Conservation (phyloP, 2,329 filamentous ascomycete genomes). For the Myriosclerotinia duriaeana region DNA sequence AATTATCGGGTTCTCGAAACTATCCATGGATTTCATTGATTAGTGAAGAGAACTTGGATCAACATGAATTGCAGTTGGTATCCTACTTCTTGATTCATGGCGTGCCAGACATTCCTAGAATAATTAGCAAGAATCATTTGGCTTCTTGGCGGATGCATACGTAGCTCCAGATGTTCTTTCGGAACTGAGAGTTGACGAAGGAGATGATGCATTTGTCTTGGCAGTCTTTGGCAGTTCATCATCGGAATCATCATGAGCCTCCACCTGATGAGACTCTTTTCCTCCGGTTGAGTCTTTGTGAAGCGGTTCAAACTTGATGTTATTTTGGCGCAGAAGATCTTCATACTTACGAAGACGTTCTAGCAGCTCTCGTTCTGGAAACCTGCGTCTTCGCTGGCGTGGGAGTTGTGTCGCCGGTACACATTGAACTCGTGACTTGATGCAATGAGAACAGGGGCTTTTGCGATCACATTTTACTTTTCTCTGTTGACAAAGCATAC, state of each 20-base stretch:
- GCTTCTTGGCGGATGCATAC: conserved; percentile 33
- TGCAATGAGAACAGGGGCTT: conserved; percentile 69
- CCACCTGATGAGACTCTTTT: conserved; percentile 28
- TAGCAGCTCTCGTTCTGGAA: conserved; percentile 38
- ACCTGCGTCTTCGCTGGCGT: conserved; percentile 56
- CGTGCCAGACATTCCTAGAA: conserved; percentile 49
- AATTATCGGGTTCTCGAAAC: conserved; percentile 38
- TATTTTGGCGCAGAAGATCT: conserved; percentile 36
- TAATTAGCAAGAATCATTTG: conserved; percentile 32
- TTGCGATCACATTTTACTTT: conserved; percentile 74
- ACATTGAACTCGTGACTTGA: conserved; percentile 62
- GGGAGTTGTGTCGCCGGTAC: conserved; percentile 57
- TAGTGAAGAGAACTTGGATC: conserved; percentile 24
- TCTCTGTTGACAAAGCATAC: conserved; percentile 72
- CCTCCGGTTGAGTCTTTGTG: conserved; percentile 33
- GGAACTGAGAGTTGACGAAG: conserved; percentile 34
- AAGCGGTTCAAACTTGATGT: conserved; percentile 37
- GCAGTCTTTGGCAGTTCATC: conserved; percentile 34
- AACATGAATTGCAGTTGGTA: neutral
- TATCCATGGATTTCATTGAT: conserved; percentile 31
- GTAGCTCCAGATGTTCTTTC: conserved; percentile 39
- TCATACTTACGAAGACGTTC: conserved; percentile 38
- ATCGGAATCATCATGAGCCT: conserved; percentile 33
- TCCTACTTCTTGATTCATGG: conserved; percentile 47
- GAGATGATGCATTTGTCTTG: conserved; percentile 31